Base-by-base conservation (phyloP, 2,329 filamentous ascomycete species). In the Nemania bipapillata region DNA sequence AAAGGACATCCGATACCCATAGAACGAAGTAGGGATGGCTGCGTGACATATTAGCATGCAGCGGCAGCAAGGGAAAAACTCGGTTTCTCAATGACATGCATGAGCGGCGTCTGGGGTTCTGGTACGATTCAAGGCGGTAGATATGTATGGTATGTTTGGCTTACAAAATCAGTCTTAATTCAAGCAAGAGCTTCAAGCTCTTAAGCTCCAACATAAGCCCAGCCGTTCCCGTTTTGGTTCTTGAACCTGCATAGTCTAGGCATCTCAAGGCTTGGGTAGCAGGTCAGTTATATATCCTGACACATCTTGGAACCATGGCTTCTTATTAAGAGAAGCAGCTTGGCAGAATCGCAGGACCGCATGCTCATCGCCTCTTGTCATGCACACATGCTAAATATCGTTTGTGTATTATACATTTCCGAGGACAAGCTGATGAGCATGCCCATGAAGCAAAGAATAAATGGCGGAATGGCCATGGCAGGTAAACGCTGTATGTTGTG, bases 61-160 rank as follows among this genome's bases (percentile, higher is more conserved):
- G 60, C 64, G 47, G 63, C 40, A 65, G 60, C 57, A 70, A 47
- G 42, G 56, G 61, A 69, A 71, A 68, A 70, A 54, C 53, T 70
- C 71, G 58, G 71, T 70, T 68, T 69, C 62, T 72, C 66, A 66
- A 71, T 66, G 73, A 72, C 61, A 73, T 77, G 75, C 76, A 77
- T 77, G 72, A 74, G 69, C 70, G 76, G 76, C 75, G 76, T 77
- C 76, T 69, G 75, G 72, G 72, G 72, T 73, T 71, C 63, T 66
- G 74, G 73, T 72, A 73, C 69, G 73, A 70, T 71, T 69, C 71
- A 72, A 72, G 72, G 66, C 47, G 73, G 75, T 73, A 73, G 70
- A 73, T 72, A 67, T 76, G 72, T 77, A 77, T 70, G 74, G 74
- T 77, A 76, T 70, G 28, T 63, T 70, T 70, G 63, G 26, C 40